Evolutionary conservation across 257 asterid genomes (phyloP).

Genomic region (Solanum verrucosum): DNA sequence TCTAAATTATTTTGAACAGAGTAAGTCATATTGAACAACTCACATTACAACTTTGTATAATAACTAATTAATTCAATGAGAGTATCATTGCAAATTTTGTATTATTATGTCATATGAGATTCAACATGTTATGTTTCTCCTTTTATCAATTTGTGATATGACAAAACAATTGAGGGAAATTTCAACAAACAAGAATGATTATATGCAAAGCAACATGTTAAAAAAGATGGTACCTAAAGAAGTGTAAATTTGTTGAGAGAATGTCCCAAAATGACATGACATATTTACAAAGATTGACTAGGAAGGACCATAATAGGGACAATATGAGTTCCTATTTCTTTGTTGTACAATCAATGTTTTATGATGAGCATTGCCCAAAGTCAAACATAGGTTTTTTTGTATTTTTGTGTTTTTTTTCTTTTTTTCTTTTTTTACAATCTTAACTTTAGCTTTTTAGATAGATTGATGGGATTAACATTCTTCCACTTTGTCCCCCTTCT

Average conservation of each 20-base stretch:
- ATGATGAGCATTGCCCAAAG: neutral
- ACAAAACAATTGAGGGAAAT: neutral
- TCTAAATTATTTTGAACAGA: neutral
- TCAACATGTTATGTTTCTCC: neutral
- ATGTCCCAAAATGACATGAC: slow-evolving; percentile 5
- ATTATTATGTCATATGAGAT: neutral
- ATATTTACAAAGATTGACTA: slow-evolving; percentile 4
- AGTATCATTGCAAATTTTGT: neutral
- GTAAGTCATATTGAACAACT: neutral
- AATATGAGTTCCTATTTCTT: neutral
- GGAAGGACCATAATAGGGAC: neutral
- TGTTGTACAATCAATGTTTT: slow-evolving; percentile 4
- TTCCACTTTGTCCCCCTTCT: slow-evolving; percentile 64
- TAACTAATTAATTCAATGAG: neutral
- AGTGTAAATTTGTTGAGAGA: slow-evolving; percentile 2
- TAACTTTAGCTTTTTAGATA: slow-evolving; percentile 27
- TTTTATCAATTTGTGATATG: neutral
- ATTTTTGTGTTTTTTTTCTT: neutral
- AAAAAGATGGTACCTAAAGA: neutral
- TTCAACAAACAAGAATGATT: neutral
- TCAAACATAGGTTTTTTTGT: neutral
- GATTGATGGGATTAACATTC: slow-evolving; percentile 65
- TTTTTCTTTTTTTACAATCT: neutral
- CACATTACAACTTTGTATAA: neutral
- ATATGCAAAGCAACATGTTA: neutral